Conservation (phyloP, 2,329 filamentous ascomycete genomes). For the Hypoxylon sp. region DNA sequence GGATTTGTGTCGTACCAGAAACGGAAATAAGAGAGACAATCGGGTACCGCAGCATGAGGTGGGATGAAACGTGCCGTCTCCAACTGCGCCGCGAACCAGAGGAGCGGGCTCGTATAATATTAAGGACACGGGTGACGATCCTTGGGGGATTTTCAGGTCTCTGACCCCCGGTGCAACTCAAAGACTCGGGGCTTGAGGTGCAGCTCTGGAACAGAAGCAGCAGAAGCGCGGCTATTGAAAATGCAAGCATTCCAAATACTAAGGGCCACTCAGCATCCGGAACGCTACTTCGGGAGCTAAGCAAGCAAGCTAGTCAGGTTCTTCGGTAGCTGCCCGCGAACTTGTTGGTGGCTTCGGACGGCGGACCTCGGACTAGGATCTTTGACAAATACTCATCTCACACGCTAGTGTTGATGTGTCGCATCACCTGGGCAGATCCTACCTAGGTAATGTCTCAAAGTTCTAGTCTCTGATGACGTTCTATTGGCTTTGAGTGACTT, state of each 20-base stretch:
- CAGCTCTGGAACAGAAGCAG: conserved; percentile 7
- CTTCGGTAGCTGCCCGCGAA: conserved; percentile 5
- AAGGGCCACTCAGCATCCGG: conserved; percentile 39
- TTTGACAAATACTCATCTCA: conserved; percentile 37
- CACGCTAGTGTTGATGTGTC: conserved; percentile 13
- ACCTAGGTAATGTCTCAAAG: conserved; percentile 25
- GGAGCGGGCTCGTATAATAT: conserved; percentile 7
- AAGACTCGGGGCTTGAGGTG: conserved; percentile 13
- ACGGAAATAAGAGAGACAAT: not conserved
- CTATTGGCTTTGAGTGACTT: not conserved
- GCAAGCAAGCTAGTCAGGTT: conserved; percentile 24
- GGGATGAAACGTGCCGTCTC: conserved; percentile 9
- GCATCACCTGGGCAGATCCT: conserved; percentile 17
- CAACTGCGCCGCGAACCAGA: conserved; percentile 8
- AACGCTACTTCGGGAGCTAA: conserved; percentile 25
- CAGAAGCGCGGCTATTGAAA: conserved; percentile 1
- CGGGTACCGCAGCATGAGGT: conserved; percentile 4
- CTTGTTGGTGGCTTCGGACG: conserved; percentile 26
- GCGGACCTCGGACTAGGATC: conserved; percentile 36
- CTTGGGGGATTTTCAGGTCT: conserved; percentile 19
- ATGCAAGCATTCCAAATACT: conserved; percentile 45
- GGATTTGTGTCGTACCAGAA: conserved; percentile 6
- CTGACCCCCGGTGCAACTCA: conserved; percentile 25
- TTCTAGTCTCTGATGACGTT: conserved; percentile 6
- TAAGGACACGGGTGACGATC: conserved; percentile 12